These are phyloP conservation scores for Naumovozyma castellii DNA, from an alignment of 805 yeast genomes.

Conservation along the genomic window DNA sequence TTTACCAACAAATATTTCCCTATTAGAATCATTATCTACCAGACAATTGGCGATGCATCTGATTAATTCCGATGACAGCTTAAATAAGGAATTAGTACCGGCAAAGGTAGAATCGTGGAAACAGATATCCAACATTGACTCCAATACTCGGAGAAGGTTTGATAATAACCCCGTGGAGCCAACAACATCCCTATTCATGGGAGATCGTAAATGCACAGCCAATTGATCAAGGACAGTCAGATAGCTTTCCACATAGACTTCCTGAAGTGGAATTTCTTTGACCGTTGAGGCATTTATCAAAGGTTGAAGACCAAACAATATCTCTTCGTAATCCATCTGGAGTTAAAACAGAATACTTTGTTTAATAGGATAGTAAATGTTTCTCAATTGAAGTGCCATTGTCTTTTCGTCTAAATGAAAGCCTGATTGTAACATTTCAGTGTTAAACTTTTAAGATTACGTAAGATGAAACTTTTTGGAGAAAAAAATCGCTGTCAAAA, in stretches of 20 bases:
- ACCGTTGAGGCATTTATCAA: slow-evolving; percentile 14
- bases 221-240: slow-evolving; percentile 22
- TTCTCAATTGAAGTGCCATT: not conserved
- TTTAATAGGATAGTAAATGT: no score
- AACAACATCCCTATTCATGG: slow-evolving; percentile 23
- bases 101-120: slow-evolving; percentile 6
- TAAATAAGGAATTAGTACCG: slow-evolving; percentile 8
- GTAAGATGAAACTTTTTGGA: not conserved
- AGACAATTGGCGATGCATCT: slow-evolving; percentile 28
- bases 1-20: slow-evolving; percentile 12
- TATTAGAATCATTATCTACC: slow-evolving; percentile 26
- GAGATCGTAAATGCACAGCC: slow-evolving; percentile 25
- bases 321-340: slow-evolving; percentile 29
- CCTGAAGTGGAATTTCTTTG: slow-evolving; percentile 14
- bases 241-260: slow-evolving; percentile 13
- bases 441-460: not conserved
- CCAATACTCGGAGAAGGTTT: slow-evolving; percentile 13
- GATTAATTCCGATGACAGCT: slow-evolving; percentile 21
- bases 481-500: not conserved
- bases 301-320: slow-evolving; percentile 26
- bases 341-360: no score
- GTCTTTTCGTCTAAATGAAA: no score
- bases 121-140: slow-evolving; percentile 8
- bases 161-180: slow-evolving; percentile 22
- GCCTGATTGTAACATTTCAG: no score